Conservation (phyloP, 805 yeast genomes). For the Kuraishia piskuri region DNA sequence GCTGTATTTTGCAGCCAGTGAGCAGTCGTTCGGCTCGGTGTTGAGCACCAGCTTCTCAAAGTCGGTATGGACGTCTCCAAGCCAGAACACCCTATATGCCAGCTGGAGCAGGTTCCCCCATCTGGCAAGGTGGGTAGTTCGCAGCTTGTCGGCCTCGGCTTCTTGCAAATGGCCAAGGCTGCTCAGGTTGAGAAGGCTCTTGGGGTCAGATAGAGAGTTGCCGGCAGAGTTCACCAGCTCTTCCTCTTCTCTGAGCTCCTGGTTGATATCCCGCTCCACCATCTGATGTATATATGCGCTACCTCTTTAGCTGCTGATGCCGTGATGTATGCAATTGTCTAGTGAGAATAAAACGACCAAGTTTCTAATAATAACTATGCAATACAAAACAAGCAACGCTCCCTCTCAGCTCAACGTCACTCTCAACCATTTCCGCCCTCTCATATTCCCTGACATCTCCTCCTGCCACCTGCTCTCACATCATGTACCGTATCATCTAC, state of each 20-base stretch:
- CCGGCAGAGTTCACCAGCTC: constrained; percentile 2
- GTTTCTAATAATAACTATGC: too few species aligned
- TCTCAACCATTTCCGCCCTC: too few species aligned
- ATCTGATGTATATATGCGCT: not conserved
- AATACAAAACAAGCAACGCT: too few species aligned
- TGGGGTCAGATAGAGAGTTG: not conserved
- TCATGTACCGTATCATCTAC: not conserved
- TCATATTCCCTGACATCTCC: too few species aligned
- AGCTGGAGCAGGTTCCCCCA: not conserved
- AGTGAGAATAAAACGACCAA: too few species aligned
- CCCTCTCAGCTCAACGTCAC: not conserved
- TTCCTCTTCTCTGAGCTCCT: constrained; percentile 4
- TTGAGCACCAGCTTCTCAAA: constrained; percentile 34
- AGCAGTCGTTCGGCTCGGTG: constrained; percentile 46
- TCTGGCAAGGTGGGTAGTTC: not conserved
- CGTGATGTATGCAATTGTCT: not conserved
- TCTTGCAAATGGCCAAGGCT: constrained; percentile 2
- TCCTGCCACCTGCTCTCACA: not conserved
- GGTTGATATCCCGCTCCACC: constrained; percentile 2
- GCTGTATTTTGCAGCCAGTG: constrained; percentile 41
- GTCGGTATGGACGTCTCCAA: constrained; percentile 14
- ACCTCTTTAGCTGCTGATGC: too few species aligned
- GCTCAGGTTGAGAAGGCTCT: constrained; percentile 1
- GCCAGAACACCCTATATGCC: not conserved
- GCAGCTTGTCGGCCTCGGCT: not conserved